Evolutionary conservation across 2,329 filamentous ascomycete species (phyloP), one percentile per base, ranked within the genome.

Genomic region (Exophiala sp.): DNA sequence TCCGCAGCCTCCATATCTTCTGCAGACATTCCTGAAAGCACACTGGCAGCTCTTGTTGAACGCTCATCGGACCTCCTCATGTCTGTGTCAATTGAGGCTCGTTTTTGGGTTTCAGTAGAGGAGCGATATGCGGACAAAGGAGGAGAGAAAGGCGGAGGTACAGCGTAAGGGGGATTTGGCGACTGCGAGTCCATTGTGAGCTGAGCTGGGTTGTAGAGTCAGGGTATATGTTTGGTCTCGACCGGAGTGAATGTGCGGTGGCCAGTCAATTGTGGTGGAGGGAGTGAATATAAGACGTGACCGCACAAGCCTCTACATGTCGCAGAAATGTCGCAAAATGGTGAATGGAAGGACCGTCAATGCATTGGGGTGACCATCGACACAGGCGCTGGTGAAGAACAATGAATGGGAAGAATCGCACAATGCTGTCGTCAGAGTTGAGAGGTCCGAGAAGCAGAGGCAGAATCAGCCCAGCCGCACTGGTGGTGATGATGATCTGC

Each of bases 1-100:
- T 91, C 86, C 29, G 88, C 88, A 20, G 88, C 88, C 61, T 77
- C 74, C 46, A 77, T 69, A 57, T 77, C 75, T 60, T 77, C 74
- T 66, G 75, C 54, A 9, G 63, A 65, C 63, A 65, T 55, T 14
- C 63, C 73, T 34, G 75, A 77, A 47, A 76, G 63, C 36, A 75
- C 73, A 62, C 74, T 76, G 52, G 70, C 71, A 36, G 69, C 73
- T 58, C 73, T 71, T 62, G 66, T 70, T 56, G 69, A 69, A 46
- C 74, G 71, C 57, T 73, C 71, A 44, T 65, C 64, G 20, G 60
- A 59, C 54, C 62, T 50, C 54, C 63, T 62, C 47, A 65, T 65
- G 51, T 75, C 72, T 40, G 72, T 59, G 21, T 75, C 72, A 67
- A 74, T 74, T 9, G 54, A 59, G 33, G 53, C 42, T 11, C 36